A percentile compares a stretch with the other conserved stretches of the same genome.
phyloP scores from a whole-genome alignment of 192 early-diverging fungal genomes.

The Neocallimastix lanati region DNA sequence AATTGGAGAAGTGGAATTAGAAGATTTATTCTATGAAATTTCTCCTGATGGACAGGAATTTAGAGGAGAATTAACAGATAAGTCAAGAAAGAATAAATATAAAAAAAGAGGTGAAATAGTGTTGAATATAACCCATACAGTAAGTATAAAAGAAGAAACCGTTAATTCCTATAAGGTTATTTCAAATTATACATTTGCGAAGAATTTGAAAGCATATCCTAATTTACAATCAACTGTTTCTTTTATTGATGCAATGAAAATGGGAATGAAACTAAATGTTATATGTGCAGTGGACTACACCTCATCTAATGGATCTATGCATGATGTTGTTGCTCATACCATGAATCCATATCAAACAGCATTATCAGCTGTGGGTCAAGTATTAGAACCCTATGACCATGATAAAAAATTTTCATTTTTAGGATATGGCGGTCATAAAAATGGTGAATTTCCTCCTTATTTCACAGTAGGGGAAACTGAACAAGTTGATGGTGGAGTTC shows the following conservation, averaged over 20 bases:
- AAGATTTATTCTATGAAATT: neutral
- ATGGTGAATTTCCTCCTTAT: neutral
- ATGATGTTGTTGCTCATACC: neutral
- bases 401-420: neutral
- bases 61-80: neutral
- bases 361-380: neutral
- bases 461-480: neutral
- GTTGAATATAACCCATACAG: neutral
- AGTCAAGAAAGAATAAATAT: neutral
- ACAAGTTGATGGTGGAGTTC: neutral
- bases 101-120: neutral
- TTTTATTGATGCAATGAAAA: neutral
- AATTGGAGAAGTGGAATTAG: neutral
- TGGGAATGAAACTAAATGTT: neutral
- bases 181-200: neutral
- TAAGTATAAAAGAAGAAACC: neutral
- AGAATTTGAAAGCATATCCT: neutral
- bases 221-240: neutral
- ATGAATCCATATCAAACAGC: neutral
- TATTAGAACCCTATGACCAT: neutral
- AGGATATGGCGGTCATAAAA: neutral
- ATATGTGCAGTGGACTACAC: neutral
- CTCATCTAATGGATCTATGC: neutral
- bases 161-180: neutral
- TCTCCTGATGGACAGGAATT: neutral